phyloP scores from a whole-genome alignment of 345 rosid species.

The Citrus australasica region DNA sequence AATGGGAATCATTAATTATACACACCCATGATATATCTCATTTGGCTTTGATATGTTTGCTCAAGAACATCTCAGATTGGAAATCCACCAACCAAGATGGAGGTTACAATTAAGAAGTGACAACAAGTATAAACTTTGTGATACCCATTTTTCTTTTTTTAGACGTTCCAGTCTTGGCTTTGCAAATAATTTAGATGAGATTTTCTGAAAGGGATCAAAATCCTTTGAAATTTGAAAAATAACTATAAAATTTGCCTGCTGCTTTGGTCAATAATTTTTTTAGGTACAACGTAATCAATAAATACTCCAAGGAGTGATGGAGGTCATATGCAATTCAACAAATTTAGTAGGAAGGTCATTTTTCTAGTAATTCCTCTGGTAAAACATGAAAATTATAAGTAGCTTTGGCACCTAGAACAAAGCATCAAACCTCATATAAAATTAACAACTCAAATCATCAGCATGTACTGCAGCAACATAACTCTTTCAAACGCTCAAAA shows the following conservation, averaged over 20 bases:
- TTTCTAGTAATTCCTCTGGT: background rate
- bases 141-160: background rate
- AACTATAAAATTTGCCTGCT: background rate
- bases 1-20: background rate
- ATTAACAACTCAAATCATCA: background rate
- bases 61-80: background rate
- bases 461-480: background rate
- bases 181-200: background rate
- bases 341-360: background rate
- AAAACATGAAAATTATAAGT: background rate
- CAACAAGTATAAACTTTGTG: background rate
- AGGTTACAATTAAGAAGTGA: background rate
- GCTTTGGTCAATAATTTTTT: no score
- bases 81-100: background rate
- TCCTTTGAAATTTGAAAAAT: background rate
- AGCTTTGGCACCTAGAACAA: background rate
- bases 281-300: no score
- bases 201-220: background rate
- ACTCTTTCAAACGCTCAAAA: background rate
- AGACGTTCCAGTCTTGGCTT: background rate
- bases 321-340: background rate
- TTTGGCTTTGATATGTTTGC: background rate
- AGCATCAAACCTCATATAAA: background rate
- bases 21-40: background rate
- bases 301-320: background rate